A percentile compares a stretch with the other conserved stretches of the same genome.
phyloP scores from a whole-genome alignment of 2,329 filamentous ascomycete genomes.

The Sarocladium strictum region DNA sequence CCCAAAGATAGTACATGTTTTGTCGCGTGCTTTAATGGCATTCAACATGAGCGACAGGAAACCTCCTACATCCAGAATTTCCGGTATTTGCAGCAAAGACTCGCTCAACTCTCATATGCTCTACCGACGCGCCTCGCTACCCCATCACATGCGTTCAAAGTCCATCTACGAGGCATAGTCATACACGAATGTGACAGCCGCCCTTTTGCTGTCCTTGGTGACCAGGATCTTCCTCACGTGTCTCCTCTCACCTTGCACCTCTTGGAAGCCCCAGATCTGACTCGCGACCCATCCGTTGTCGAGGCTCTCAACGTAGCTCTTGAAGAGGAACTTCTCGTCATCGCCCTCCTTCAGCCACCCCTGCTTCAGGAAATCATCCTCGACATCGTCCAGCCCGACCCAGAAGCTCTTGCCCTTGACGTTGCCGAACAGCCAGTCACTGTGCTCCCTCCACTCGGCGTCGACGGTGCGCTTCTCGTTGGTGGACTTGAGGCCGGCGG shows the following conservation, averaged over 20 bases:
- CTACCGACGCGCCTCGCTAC: no score
- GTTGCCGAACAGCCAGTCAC: conserved; percentile 73
- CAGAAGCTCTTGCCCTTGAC: conserved; percentile 56
- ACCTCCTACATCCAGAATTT: no score
- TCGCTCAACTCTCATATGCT: neutral
- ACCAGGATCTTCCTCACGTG: conserved; percentile 49
- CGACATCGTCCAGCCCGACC: conserved; percentile 38
- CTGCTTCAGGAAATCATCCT: conserved; percentile 49
- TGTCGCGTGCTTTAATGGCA: neutral
- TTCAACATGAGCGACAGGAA: conserved; percentile 4
- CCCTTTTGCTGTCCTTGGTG: conserved; percentile 42
- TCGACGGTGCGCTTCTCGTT: conserved; percentile 50
- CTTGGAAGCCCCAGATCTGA: conserved; percentile 58
- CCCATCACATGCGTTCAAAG: no score
- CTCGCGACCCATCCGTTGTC: conserved; percentile 48
- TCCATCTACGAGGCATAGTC: conserved; percentile 31
- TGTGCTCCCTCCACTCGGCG: conserved; percentile 52
- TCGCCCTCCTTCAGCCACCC: conserved; percentile 55
- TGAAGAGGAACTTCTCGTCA: conserved; percentile 43
- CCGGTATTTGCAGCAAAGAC: no score
- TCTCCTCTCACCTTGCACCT: conserved; percentile 43
- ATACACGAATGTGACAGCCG: conserved; percentile 49
- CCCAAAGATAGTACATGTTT: no score
- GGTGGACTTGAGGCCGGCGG: conserved; percentile 64
- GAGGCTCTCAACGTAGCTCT: conserved; percentile 50